phyloP scores from a whole-genome alignment of 2,329 filamentous ascomycete species.

The Colletotrichum sp. region DNA sequence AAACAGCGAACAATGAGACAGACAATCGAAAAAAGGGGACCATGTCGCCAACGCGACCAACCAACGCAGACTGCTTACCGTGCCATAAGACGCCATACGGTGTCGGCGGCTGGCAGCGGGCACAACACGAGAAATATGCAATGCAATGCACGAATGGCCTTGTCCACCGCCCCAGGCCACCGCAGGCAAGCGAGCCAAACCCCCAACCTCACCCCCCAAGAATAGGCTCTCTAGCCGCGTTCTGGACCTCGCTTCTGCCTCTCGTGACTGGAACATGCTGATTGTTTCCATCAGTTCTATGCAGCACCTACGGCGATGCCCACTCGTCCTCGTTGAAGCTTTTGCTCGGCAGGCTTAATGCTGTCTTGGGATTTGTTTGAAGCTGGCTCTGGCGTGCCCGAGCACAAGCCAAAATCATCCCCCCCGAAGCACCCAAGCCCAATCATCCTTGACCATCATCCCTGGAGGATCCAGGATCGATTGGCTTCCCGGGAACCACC shows the following conservation, averaged over 20 bases:
- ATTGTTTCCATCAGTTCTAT: background rate
- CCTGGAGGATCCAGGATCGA: slow-evolving; percentile 11
- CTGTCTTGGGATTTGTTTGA: background rate
- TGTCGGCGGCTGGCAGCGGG: background rate
- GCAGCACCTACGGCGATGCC: background rate
- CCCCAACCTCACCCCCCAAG: background rate
- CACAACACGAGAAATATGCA: slow-evolving; percentile 15
- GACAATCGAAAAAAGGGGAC: background rate
- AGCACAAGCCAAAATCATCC: background rate
- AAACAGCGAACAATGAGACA: background rate
- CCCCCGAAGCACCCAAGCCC: background rate
- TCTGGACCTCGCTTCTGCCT: background rate
- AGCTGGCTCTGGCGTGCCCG: background rate
- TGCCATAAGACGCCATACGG: background rate
- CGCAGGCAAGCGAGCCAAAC: background rate
- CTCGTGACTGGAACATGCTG: background rate
- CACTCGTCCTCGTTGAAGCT: background rate
- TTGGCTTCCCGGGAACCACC: slow-evolving; percentile 8
- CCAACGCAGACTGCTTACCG: background rate
- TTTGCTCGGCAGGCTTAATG: background rate
- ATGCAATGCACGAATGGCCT: slow-evolving; percentile 9
- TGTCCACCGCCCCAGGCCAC: background rate
- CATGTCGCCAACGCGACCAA: background rate
- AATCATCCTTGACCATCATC: background rate
- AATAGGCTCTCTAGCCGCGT: background rate